Conservation (phyloP, 2,329 filamentous ascomycete genomes). For the Xylogone sp. region DNA sequence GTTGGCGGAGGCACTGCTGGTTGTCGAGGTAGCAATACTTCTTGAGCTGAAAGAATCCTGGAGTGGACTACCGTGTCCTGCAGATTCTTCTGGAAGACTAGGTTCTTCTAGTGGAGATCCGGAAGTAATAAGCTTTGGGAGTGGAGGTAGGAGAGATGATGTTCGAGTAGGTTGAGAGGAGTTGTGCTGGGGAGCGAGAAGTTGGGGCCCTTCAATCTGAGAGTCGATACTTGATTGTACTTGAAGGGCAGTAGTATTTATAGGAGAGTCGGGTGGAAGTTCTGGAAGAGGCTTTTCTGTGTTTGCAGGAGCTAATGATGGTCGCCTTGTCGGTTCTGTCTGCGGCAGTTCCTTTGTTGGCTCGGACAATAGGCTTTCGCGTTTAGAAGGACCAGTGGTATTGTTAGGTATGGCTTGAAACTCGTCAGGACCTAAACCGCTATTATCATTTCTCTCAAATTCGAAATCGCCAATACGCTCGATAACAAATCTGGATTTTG, state of each 20-base stretch:
- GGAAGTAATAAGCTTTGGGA: slow-evolving; percentile 54
- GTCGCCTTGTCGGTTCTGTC: slow-evolving; percentile 32
- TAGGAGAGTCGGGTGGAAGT: slow-evolving; percentile 45
- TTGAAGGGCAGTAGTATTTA: slow-evolving; percentile 30
- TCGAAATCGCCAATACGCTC: slow-evolving; percentile 91
- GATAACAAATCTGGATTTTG: slow-evolving; percentile 79
- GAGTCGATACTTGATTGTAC: slow-evolving; percentile 40
- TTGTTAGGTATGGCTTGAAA: neutral
- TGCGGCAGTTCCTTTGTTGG: neutral
- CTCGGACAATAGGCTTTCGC: neutral
- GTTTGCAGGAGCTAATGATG: slow-evolving; percentile 40
- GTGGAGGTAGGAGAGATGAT: slow-evolving; percentile 49
- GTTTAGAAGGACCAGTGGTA: neutral
- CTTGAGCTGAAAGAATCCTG: slow-evolving; percentile 55
- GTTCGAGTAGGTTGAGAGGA: neutral
- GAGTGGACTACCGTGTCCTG: slow-evolving; percentile 46
- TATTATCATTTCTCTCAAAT: slow-evolving; percentile 43
- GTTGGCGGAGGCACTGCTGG: slow-evolving; percentile 73
- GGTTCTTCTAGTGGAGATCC: slow-evolving; percentile 45
- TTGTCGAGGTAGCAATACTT: slow-evolving; percentile 72
- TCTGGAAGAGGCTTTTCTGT: slow-evolving; percentile 67
- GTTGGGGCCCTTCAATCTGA: slow-evolving; percentile 1
- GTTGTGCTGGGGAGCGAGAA: neutral
- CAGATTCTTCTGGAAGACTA: slow-evolving; percentile 41
- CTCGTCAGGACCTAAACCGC: neutral